Evolutionary conservation across 2,329 filamentous ascomycete species (phyloP).

Genomic region (Cercospora citrullina): DNA sequence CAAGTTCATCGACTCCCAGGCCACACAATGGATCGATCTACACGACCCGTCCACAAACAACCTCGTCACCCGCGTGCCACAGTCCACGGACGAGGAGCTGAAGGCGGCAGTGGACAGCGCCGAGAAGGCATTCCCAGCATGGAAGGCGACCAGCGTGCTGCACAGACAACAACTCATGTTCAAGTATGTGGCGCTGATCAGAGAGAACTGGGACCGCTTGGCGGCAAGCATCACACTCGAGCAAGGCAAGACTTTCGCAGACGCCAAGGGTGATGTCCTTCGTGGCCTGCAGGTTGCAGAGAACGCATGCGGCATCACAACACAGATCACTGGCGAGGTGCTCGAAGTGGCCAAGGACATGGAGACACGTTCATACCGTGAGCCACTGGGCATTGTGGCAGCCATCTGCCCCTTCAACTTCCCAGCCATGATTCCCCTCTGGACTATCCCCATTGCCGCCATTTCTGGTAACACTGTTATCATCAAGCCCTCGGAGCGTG

Average conservation of each 20-base stretch:
- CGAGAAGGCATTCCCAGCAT: slow-evolving; percentile 71
- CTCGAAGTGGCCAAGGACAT: slow-evolving; percentile 86
- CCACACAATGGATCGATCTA: slow-evolving; percentile 74
- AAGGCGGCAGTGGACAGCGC: slow-evolving; percentile 73
- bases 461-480: slow-evolving; percentile 82
- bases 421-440: slow-evolving; percentile 90
- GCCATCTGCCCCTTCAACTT: slow-evolving; percentile 92
- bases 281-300: slow-evolving; percentile 82
- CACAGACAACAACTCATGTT: slow-evolving; percentile 83
- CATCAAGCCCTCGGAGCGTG: slow-evolving; percentile 82
- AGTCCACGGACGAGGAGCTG: slow-evolving; percentile 77
- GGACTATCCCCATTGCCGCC: slow-evolving; percentile 82
- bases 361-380: slow-evolving; percentile 80
- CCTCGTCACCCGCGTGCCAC: slow-evolving; percentile 77
- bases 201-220: slow-evolving; percentile 81
- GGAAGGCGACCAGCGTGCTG: slow-evolving; percentile 71
- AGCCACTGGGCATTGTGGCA: slow-evolving; percentile 77
- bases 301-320: slow-evolving; percentile 76
- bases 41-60: slow-evolving; percentile 84
- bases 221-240: slow-evolving; percentile 83
- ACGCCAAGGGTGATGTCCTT: slow-evolving; percentile 78
- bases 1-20: slow-evolving; percentile 67
- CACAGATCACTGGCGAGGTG: slow-evolving; percentile 78
- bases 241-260: slow-evolving; percentile 85
- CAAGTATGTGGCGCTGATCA: slow-evolving; percentile 75